Conservation (phyloP, 2,329 filamentous ascomycete genomes). For the Ophiostoma perfectum region DNA sequence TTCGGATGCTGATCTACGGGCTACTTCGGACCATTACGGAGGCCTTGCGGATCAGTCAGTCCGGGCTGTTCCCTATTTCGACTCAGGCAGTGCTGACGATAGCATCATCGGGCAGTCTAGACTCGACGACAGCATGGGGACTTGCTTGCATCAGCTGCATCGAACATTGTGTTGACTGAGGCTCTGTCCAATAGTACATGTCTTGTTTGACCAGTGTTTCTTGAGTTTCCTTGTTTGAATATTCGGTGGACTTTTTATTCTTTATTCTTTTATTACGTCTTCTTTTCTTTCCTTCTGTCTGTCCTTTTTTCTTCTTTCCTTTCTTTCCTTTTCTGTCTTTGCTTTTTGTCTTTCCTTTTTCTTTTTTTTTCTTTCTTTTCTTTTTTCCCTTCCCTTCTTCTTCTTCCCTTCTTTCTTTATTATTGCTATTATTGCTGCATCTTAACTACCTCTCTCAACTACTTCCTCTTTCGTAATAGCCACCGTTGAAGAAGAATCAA, state of each 20-base stretch:
- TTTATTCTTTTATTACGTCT: too few relatives aligned
- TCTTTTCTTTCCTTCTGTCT: neutral
- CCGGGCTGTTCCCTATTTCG: neutral
- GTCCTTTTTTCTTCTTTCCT: neutral
- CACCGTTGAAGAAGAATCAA: conserved; percentile 1
- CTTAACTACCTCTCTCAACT: conserved; percentile 2
- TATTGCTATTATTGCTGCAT: neutral
- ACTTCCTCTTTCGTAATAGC: neutral
- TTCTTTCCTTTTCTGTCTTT: neutral
- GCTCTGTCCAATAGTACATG: conserved; percentile 6
- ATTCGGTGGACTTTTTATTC: too few relatives aligned
- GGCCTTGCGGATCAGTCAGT: neutral
- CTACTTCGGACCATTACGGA: neutral
- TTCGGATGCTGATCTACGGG: neutral
- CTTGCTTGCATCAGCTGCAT: too few relatives aligned
- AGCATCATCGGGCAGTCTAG: neutral
- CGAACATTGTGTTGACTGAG: neutral
- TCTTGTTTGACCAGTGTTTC: neutral
- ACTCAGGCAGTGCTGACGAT: neutral
- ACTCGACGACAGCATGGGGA: neutral
- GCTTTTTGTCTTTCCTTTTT: neutral
- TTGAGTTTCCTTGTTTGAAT: too few relatives aligned
- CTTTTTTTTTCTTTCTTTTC: neutral
- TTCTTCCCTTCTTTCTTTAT: neutral
- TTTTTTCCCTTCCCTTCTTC: neutral